Conservation (phyloP, 2,329 filamentous ascomycete genomes). For the Myriosclerotinia curreyana region DNA sequence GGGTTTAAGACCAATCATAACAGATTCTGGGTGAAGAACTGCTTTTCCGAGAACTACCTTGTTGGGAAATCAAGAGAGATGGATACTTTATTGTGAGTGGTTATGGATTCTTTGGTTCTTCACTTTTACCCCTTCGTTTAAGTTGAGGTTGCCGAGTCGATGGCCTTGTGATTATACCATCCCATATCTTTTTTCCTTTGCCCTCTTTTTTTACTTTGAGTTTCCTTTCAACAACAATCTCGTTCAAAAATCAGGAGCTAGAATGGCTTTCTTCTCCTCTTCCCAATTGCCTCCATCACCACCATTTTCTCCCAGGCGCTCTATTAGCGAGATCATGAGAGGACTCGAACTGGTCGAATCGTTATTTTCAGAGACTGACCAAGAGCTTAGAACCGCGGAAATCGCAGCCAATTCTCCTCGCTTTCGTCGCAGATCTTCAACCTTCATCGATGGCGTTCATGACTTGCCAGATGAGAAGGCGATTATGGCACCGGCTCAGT, state of each 20-base stretch:
- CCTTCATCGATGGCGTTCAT: constrained; percentile 95
- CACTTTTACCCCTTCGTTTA: constrained; percentile 12
- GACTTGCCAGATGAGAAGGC: constrained; percentile 75
- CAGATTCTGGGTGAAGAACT: neutral
- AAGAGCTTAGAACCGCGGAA: constrained; percentile 62
- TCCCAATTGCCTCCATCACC: neutral
- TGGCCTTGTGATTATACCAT: neutral
- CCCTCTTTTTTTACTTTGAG: neutral
- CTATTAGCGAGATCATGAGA: neutral
- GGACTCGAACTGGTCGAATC: neutral
- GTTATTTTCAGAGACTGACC: neutral
- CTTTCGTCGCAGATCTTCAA: constrained; percentile 89
- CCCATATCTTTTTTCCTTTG: neutral
- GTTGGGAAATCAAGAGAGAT: neutral
- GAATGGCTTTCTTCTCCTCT: neutral
- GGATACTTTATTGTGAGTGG: constrained; percentile 23
- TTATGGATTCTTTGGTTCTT: neutral
- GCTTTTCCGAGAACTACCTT: neutral
- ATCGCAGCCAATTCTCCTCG: constrained; percentile 86
- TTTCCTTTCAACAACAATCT: neutral
- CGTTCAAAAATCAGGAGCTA: neutral
- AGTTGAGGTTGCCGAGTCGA: neutral
- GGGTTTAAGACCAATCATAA: neutral
- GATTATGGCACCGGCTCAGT: constrained; percentile 81
- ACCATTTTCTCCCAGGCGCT: neutral